Conservation (phyloP, 2,329 filamentous ascomycete species). For the Cordyceps farinosa region DNA sequence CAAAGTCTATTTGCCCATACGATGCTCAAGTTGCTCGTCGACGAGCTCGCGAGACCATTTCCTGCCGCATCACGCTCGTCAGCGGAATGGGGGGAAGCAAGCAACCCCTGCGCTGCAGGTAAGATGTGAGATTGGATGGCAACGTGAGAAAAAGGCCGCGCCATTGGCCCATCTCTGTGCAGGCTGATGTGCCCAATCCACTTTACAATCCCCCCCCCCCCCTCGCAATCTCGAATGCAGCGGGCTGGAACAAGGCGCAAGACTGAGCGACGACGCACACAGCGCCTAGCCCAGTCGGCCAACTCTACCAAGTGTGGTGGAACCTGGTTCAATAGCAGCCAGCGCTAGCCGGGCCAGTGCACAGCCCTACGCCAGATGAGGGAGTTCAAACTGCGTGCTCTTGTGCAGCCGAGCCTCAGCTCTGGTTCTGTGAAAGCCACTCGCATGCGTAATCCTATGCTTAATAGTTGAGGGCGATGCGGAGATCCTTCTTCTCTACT, state of each 20-base stretch:
- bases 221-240: neutral
- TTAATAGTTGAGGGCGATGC: neutral
- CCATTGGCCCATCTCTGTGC: neutral
- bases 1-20: neutral
- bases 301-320: neutral
- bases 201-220: neutral
- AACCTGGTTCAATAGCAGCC: neutral
- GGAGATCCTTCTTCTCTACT: neutral
- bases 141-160: neutral
- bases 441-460: slow-evolving; percentile 11
- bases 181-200: neutral
- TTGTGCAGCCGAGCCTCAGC: neutral
- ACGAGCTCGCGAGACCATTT: neutral
- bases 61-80: neutral
- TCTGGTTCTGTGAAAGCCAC: neutral
- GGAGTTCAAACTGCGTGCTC: neutral
- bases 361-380: slow-evolving; percentile 6
- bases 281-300: neutral
- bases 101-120: slow-evolving; percentile 1
- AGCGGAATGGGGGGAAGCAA: neutral
- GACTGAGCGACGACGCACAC: neutral
- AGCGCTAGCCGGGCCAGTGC: neutral
- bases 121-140: slow-evolving; percentile 1
- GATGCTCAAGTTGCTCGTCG: neutral
- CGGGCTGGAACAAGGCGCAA: neutral